Evolutionary conservation across 2,329 filamentous ascomycete genomes (phyloP).

Genomic region (Hirsutella thompsonii): DNA sequence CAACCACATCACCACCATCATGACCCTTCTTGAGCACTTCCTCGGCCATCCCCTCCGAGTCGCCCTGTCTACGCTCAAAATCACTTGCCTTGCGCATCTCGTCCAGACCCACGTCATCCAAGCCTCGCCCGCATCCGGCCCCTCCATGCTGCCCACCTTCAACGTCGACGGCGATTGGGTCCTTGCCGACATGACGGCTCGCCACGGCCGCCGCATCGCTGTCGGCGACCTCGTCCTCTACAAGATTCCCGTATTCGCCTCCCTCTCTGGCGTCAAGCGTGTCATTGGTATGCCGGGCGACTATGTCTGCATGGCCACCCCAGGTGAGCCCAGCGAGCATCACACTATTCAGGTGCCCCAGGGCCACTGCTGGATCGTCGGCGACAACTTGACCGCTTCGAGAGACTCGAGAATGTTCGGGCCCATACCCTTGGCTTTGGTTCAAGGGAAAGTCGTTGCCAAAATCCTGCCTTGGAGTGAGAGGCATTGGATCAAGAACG

Average conservation of each 20-base stretch:
- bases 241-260: slow-evolving; percentile 55
- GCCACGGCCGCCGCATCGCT: slow-evolving; percentile 47
- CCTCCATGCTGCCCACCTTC: slow-evolving; percentile 86
- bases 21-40: slow-evolving; percentile 16
- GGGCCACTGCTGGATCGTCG: slow-evolving; percentile 84
- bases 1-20: not conserved
- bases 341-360: slow-evolving; percentile 68
- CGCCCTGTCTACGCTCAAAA: slow-evolving; percentile 19
- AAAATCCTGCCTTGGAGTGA: slow-evolving; percentile 40
- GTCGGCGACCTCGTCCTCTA: slow-evolving; percentile 83
- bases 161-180: slow-evolving; percentile 53
- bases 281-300: slow-evolving; percentile 66
- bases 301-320: slow-evolving; percentile 56
- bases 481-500: slow-evolving; percentile 35
- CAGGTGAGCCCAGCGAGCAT: slow-evolving; percentile 30
- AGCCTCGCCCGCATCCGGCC: slow-evolving; percentile 49
- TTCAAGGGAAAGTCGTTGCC: slow-evolving; percentile 70
- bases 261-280: slow-evolving; percentile 60
- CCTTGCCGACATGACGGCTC: slow-evolving; percentile 53
- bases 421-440: slow-evolving; percentile 70
- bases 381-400: slow-evolving; percentile 77
- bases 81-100: slow-evolving; percentile 28
- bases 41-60: slow-evolving; percentile 26
- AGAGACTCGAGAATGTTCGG: slow-evolving; percentile 81
- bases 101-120: slow-evolving; percentile 48